Evolutionary conservation across 2,329 filamentous ascomycete species (phyloP).

Genomic region (Aspergillus pseudoglaucus): DNA sequence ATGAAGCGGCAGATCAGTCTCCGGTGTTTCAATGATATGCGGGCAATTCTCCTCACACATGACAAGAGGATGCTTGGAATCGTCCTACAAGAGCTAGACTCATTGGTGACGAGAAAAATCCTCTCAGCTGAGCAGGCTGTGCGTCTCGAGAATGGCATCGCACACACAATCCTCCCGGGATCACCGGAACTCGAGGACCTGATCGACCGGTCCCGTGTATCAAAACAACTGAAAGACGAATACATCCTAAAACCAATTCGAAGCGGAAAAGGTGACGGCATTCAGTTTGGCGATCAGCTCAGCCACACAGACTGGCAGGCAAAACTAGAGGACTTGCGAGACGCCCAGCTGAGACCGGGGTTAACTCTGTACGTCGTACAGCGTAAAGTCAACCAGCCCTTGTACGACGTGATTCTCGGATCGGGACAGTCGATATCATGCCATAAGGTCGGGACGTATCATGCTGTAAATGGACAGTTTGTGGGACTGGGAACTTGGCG

Average conservation of each 20-base stretch:
- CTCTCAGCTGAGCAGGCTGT: constrained; percentile 13
- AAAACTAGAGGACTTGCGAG: constrained; percentile 10
- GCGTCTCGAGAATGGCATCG: constrained; percentile 14
- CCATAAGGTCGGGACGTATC: constrained; percentile 17
- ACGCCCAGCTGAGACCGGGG: constrained; percentile 1
- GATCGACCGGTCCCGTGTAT: constrained; percentile 1
- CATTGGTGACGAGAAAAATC: constrained; percentile 14
- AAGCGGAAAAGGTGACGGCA: constrained; percentile 13
- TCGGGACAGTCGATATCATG: background rate
- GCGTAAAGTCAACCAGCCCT: constrained; percentile 12
- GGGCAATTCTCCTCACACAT: constrained; percentile 22
- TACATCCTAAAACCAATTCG: constrained; percentile 21
- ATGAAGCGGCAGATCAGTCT: constrained; percentile 19
- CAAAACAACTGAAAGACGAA: constrained; percentile 10
- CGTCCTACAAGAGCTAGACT: constrained; percentile 17
- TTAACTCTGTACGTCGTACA: constrained; percentile 13
- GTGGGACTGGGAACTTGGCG: constrained; percentile 19
- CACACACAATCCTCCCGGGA: constrained; percentile 18
- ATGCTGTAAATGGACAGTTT: constrained; percentile 14
- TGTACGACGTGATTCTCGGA: constrained; percentile 14
- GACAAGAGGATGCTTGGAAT: constrained; percentile 29
- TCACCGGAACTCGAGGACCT: constrained; percentile 15
- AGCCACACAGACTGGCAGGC: constrained; percentile 11
- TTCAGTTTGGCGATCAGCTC: constrained; percentile 14
- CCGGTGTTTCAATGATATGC: constrained; percentile 24